Base-by-base conservation (phyloP, 768 basidiomycete genomes). In the Boletus sp. region DNA sequence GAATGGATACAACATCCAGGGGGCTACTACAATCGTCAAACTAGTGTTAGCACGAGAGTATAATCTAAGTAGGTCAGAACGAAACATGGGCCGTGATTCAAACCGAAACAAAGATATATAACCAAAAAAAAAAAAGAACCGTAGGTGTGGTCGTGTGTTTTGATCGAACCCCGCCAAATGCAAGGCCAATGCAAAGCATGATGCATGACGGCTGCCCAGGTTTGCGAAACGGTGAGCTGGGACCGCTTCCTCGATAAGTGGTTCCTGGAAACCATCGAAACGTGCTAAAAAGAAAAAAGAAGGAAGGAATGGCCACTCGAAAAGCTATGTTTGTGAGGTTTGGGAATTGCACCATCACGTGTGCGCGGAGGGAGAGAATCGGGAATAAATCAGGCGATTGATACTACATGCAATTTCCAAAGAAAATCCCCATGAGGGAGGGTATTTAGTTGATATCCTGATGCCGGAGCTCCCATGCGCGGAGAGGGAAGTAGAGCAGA, bases 401-500 rank as follows among this genome's bases (percentile, higher is more conserved):
- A 50, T 34, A 50, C 43, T 58, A 63, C 53, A 57, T 52, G 52
- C 38, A 53, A 38, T 41, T 47, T 41, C 55, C 44, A 32, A 50
- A 44, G 41, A 23, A 15, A 45, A 41, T 34, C 13, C 35, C 25
- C 15, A 23, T 25, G 17, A 25, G 11, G 19, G n/a, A 37, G 21
- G 11, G 14, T 42, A 51, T 34, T 53, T 66, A 70, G 44, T 51
- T 11, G 27, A 68, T 57, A 39, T 54, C 58, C 47, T 70, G 69
- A 50, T 65, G 67, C 33, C 56, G 74, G 30, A 77, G 72, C 62
- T 84, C 83, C 29, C 82, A 41, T 57, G 64, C 74, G 52, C 88
- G 73, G 33, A 88, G 74, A 2, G 80, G 80, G 5, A 83, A 17
- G 65, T 87, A 89, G 35, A 80, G 58, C 35, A 80, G 17, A 13